Percentiles rank a stretch among this genome's conserved stretches.
Evolutionary conservation across 1,139 yeast species (phyloP).

Genomic region (Candida sojae): DNA sequence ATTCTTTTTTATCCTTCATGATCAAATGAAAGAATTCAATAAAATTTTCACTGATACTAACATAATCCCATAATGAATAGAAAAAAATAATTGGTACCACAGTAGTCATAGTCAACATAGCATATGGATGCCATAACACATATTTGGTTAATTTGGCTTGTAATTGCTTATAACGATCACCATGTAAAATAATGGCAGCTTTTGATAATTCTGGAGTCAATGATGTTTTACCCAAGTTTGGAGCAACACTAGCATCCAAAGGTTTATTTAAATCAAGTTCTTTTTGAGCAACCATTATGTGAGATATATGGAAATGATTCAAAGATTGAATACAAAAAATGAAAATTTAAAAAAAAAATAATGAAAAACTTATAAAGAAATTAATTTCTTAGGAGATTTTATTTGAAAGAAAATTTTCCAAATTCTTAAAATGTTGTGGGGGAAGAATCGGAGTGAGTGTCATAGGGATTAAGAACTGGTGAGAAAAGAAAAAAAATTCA

Average conservation of each 20-base stretch:
- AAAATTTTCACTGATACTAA: conserved; percentile 34
- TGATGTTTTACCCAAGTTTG: conserved; percentile 46
- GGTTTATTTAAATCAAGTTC: conserved; percentile 56
- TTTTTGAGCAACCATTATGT: conserved; percentile 32
- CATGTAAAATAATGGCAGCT: conserved; percentile 61
- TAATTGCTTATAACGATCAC: conserved; percentile 61
- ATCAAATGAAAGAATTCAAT: conserved; percentile 33
- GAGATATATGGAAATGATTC: background rate
- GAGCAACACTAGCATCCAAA: conserved; percentile 47
- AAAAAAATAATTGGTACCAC: conserved; percentile 15
- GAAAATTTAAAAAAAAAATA: background rate
- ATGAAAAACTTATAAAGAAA: too few species aligned
- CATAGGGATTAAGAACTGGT: background rate
- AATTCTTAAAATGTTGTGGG: background rate
- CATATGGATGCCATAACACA: conserved; percentile 51
- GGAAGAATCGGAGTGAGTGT: background rate
- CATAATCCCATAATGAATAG: conserved; percentile 36
- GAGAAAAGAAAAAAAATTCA: background rate
- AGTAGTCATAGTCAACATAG: conserved; percentile 30
- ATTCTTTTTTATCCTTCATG: conserved; percentile 23
- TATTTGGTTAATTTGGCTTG: conserved; percentile 52
- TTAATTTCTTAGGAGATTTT: background rate
- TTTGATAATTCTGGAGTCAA: conserved; percentile 59
- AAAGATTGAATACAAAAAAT: background rate
- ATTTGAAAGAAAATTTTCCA: background rate